A percentile compares a stretch with the other conserved stretches of the same genome.
Conservation (phyloP, 495 filamentous ascomycete species). For the Penicillium canariense region DNA sequence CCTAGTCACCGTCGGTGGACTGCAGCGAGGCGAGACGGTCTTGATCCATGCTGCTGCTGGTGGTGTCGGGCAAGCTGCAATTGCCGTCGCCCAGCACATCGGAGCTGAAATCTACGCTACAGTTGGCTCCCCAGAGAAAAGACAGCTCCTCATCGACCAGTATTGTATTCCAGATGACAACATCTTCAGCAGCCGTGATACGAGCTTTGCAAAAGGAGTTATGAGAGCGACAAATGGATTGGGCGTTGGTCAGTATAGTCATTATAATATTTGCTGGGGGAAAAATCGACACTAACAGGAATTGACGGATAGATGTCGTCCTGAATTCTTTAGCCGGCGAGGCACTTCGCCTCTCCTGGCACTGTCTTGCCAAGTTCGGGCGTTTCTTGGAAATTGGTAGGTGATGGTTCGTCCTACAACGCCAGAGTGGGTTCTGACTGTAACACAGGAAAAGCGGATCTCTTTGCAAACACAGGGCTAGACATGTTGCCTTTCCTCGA, state of each 20-base stretch:
- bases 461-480: too few relatives aligned
- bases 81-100: not conserved
- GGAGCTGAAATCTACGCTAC: conserved; percentile 3
- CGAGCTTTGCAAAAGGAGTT: not conserved
- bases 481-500: too few relatives aligned
- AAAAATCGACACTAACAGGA: too few relatives aligned
- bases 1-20: not conserved
- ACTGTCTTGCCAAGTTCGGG: conserved; percentile 15
- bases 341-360: conserved; percentile 23
- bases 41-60: conserved; percentile 6
- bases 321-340: conserved; percentile 29
- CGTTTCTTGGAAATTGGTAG: conserved; percentile 27
- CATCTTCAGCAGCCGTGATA: not conserved
- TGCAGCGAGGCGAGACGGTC: not conserved
- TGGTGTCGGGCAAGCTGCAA: conserved; percentile 1
- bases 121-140: not conserved
- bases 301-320: not conserved
- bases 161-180: not conserved
- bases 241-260: too few relatives aligned
- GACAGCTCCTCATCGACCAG: not conserved
- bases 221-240: not conserved
- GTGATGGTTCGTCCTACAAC: conserved; percentile 23
- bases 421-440: too few relatives aligned
- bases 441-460: too few relatives aligned
- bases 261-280: too few relatives aligned